A percentile compares a stretch with the other conserved stretches of the same genome.
These are phyloP conservation scores for Haplographium delicatum DNA, from an alignment of 495 filamentous ascomycete genomes.

Conservation along the genomic window DNA sequence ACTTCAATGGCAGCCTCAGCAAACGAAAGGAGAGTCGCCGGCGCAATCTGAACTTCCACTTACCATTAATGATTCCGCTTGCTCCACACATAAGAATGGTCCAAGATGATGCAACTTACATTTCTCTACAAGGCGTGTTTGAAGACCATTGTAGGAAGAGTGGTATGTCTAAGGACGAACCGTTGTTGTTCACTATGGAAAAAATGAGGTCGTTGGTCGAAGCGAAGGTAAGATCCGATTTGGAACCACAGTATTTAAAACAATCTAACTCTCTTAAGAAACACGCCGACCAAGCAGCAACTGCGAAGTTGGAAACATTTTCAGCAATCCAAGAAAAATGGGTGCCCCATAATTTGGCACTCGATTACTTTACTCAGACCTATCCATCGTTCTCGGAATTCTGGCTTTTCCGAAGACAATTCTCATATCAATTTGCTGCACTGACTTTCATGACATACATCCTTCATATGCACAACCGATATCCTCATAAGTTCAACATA, in stretches of 20 bases:
- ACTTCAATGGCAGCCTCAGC: constrained; percentile 84
- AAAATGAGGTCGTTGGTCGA: constrained; percentile 75
- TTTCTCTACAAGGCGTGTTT: constrained; percentile 87
- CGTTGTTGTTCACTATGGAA: constrained; percentile 90
- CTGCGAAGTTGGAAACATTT: constrained; percentile 76
- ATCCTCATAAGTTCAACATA: constrained; percentile 90
- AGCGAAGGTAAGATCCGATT: constrained; percentile 39
- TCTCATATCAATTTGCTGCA: constrained; percentile 92
- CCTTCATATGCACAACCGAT: constrained; percentile 90
- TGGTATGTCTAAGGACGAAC: constrained; percentile 88
- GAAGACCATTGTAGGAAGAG: constrained; percentile 90
- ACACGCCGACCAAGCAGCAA: constrained; percentile 58
- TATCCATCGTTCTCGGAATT: constrained; percentile 91
- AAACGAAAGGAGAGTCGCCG: constrained; percentile 92
- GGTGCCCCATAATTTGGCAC: constrained; percentile 71
- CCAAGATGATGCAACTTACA: constrained; percentile 90
- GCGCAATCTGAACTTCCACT: constrained; percentile 90
- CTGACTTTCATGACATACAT: constrained; percentile 98
- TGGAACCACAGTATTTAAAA: constrained; percentile 2
- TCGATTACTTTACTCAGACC: constrained; percentile 84
- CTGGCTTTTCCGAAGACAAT: constrained; percentile 95
- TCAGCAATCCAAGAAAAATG: constrained; percentile 86
- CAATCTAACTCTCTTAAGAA: constrained; percentile 38
- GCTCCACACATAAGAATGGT: constrained; percentile 90
- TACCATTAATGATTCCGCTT: constrained; percentile 90